Evolutionary conservation across 768 basidiomycete genomes (phyloP).

Genomic region (Russula sp.): DNA sequence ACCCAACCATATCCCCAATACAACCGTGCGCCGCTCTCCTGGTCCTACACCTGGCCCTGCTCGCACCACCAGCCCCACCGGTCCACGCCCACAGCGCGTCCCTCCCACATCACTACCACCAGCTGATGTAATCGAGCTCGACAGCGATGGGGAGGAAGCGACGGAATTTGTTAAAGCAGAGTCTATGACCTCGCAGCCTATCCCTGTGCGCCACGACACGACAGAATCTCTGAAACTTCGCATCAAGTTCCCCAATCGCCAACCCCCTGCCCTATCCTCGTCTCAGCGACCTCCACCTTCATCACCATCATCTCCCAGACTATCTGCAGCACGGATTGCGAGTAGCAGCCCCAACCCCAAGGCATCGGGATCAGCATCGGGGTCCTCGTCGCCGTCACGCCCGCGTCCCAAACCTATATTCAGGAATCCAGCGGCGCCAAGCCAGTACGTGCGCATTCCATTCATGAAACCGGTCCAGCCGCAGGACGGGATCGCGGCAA

Average conservation of each 20-base stretch:
- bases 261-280: neutral
- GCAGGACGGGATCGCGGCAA: neutral
- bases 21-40: neutral
- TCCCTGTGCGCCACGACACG: constrained; percentile 1
- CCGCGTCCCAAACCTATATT: constrained; percentile 27
- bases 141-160: constrained; percentile 24
- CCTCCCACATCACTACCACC: neutral
- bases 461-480: constrained; percentile 15
- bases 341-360: constrained; percentile 1
- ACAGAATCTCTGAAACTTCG: constrained; percentile 20
- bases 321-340: neutral
- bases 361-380: neutral
- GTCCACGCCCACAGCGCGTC: neutral
- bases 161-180: constrained; percentile 11
- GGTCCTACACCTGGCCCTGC: neutral
- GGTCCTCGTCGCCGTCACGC: constrained; percentile 19
- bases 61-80: neutral
- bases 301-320: neutral
- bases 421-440: constrained; percentile 17
- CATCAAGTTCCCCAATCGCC: constrained; percentile 16
- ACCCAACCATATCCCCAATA: neutral
- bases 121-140: constrained; percentile 22
- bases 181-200: neutral
- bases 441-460: constrained; percentile 20
- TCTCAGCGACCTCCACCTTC: neutral